Evolutionary conservation across 2,329 filamentous ascomycete species (phyloP).

Genomic region (Fusarium incarnatum): DNA sequence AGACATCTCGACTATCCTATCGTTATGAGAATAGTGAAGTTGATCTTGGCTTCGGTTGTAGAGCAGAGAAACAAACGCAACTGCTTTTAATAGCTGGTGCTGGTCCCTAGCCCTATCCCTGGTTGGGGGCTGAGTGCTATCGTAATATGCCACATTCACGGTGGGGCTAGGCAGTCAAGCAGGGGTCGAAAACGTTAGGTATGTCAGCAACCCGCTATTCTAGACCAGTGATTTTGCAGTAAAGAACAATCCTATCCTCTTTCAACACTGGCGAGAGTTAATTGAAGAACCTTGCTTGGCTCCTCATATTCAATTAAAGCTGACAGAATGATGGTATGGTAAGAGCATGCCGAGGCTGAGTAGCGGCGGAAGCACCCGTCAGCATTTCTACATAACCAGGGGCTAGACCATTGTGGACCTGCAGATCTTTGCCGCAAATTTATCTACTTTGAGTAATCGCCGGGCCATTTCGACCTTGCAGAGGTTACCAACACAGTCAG

Average conservation of each 20-base stretch:
- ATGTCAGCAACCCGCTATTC: neutral
- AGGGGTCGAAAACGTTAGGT: neutral
- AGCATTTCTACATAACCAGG: fast-evolving
- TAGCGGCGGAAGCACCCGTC: neutral
- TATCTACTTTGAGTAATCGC: neutral
- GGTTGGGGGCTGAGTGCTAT: neutral
- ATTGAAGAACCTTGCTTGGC: too few relatives aligned
- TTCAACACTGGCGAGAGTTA: too few relatives aligned
- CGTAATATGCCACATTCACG: neutral
- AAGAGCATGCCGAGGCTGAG: neutral
- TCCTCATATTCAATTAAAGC: too few relatives aligned
- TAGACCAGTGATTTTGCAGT: neutral
- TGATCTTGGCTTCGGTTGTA: neutral
- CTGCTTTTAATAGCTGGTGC: neutral
- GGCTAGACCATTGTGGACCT: neutral
- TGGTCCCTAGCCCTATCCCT: neutral
- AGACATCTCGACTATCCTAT: neutral
- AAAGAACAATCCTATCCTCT: neutral
- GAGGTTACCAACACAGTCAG: too few relatives aligned
- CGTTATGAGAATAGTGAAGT: too few relatives aligned
- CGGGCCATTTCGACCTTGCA: too few relatives aligned
- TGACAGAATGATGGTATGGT: too few relatives aligned
- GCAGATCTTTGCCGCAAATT: neutral
- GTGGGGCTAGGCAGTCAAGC: neutral
- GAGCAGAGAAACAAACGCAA: neutral